Percentiles rank a stretch among this genome's conserved stretches.
Evolutionary conservation across 2,329 filamentous ascomycete species (phyloP).

Genomic region (Fusarium ambrosium): DNA sequence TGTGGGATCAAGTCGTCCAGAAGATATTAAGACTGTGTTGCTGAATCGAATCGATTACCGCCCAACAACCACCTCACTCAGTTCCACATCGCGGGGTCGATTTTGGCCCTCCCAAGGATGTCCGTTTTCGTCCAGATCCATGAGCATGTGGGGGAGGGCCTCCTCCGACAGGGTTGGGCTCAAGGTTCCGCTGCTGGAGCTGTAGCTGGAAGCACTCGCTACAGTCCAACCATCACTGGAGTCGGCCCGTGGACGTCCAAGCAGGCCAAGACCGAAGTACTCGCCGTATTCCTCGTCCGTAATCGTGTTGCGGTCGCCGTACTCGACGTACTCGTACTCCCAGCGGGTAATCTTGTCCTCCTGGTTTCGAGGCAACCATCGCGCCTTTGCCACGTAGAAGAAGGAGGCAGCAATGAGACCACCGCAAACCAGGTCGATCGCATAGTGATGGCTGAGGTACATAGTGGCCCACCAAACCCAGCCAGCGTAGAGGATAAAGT

Average conservation of each 20-base stretch:
- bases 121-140: constrained; percentile 55
- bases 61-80: constrained; percentile 61
- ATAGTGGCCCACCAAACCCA: constrained; percentile 99
- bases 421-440: constrained; percentile 90
- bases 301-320: constrained; percentile 71
- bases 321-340: constrained; percentile 95
- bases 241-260: constrained; percentile 58
- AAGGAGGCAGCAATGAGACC: constrained; percentile 82
- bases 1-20: constrained; percentile 28
- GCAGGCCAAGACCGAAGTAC: constrained; percentile 62
- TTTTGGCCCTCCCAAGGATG: constrained; percentile 45
- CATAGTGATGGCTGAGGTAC: constrained; percentile 98
- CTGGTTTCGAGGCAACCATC: constrained; percentile 86
- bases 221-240: constrained; percentile 92
- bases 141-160: constrained; percentile 50
- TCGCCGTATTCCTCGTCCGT: constrained; percentile 63
- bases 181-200: constrained; percentile 63
- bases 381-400: constrained; percentile 85
- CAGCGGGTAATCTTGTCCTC: constrained; percentile 88
- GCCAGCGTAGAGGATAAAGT: constrained; percentile 86
- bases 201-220: constrained; percentile 80
- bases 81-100: constrained; percentile 58
- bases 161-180: constrained; percentile 65
- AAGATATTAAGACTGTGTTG: constrained; percentile 6
- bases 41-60: constrained; percentile 47